These are phyloP conservation scores for Scheffersomyces insectosa DNA, from an alignment of 1,139 yeast genomes.

Conservation along the genomic window DNA sequence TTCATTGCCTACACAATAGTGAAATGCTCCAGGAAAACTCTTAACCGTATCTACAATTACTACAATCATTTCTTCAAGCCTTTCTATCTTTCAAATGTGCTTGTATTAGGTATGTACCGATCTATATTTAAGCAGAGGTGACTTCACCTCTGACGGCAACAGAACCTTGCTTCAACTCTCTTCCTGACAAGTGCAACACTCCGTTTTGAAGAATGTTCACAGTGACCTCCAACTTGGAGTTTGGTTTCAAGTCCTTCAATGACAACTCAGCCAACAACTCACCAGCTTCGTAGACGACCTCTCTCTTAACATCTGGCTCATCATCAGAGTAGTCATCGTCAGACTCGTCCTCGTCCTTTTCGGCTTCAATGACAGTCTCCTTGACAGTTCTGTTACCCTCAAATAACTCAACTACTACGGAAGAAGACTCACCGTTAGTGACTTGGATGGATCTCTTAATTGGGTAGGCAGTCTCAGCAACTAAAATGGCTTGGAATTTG, in stretches of 20 bases:
- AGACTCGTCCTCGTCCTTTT: conserved; percentile 45
- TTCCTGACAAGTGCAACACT: conserved; percentile 76
- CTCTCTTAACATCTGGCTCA: conserved; percentile 74
- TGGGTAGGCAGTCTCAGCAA: conserved; percentile 89
- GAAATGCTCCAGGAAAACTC: too few relatives aligned
- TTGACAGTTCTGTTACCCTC: conserved; percentile 84
- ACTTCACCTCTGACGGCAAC: conserved; percentile 54
- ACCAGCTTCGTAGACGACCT: conserved; percentile 74
- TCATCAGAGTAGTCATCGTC: conserved; percentile 41
- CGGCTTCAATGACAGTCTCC: conserved; percentile 75
- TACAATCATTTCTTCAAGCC: background rate
- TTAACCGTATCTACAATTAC: background rate
- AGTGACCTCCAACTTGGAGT: conserved; percentile 71
- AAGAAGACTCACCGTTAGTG: conserved; percentile 59
- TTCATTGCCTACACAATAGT: too few relatives aligned
- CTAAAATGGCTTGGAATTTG: conserved; percentile 70
- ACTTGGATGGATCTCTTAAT: conserved; percentile 75
- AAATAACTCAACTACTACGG: conserved; percentile 68
- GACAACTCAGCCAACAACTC: conserved; percentile 77
- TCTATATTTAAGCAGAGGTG: conserved; percentile 11
- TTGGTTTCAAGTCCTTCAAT: conserved; percentile 69
- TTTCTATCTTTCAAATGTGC: background rate
- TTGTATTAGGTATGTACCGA: background rate
- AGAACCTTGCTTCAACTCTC: conserved; percentile 74
- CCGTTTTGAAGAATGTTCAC: conserved; percentile 87